Evolutionary conservation across 2,329 filamentous ascomycete species (phyloP).

Genomic region (Exophiala sp.): DNA sequence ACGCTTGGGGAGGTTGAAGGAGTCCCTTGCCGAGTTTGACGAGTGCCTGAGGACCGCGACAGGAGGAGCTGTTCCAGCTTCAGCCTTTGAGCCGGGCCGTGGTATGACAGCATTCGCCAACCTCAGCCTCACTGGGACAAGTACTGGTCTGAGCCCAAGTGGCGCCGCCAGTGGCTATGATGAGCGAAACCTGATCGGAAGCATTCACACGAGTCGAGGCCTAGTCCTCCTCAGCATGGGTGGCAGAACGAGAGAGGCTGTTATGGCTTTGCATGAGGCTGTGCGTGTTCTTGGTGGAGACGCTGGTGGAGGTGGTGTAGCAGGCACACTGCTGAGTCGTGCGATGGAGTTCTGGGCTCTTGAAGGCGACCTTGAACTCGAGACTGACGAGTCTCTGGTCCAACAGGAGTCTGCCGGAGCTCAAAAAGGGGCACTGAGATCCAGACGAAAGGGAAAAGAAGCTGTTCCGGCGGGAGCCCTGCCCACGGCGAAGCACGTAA

Average conservation of each 20-base stretch:
- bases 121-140: conserved; percentile 17
- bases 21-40: conserved; percentile 77
- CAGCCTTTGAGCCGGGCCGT: conserved; percentile 17
- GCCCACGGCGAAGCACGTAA: conserved; percentile 1
- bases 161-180: conserved; percentile 45
- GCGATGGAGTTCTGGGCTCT: conserved; percentile 46
- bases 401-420: conserved; percentile 5
- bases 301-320: conserved; percentile 46
- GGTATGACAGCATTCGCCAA: conserved; percentile 20
- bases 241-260: conserved; percentile 71
- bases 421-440: conserved; percentile 2
- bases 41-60: conserved; percentile 75
- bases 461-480: neutral
- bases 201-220: conserved; percentile 57
- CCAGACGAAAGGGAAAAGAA: conserved; percentile 16
- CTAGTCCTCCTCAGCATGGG: conserved; percentile 74
- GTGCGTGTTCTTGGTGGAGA: conserved; percentile 48
- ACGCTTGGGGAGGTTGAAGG: conserved; percentile 63
- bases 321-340: conserved; percentile 43
- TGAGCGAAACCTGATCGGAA: conserved; percentile 45
- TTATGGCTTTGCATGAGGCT: conserved; percentile 74
- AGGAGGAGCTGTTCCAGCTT: conserved; percentile 55
- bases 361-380: conserved; percentile 34
- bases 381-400: conserved; percentile 9
- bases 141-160: conserved; percentile 26